These are phyloP conservation scores for Tolypocladium amazonense DNA, from an alignment of 2,329 filamentous ascomycete species.

Conservation along the genomic window DNA sequence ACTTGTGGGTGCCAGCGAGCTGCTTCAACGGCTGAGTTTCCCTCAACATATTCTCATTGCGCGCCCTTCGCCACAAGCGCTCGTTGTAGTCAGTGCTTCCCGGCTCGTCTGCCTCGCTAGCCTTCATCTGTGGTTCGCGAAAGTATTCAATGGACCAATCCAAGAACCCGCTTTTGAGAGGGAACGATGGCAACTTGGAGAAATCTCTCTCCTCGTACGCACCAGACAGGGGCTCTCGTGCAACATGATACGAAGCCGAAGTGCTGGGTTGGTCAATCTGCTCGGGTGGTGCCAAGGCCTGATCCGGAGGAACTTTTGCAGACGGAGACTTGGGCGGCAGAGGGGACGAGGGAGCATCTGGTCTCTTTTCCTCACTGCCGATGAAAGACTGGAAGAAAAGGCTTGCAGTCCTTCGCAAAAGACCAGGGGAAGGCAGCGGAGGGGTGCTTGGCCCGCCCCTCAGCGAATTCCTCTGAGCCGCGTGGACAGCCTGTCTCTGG, in stretches of 20 bases:
- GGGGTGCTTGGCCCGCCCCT: constrained; percentile 25
- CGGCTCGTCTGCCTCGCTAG: constrained; percentile 89
- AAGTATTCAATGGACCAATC: constrained; percentile 98
- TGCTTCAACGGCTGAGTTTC: constrained; percentile 92
- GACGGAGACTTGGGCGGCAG: constrained; percentile 18
- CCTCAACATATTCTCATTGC: constrained; percentile 84
- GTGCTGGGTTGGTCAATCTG: constrained; percentile 59
- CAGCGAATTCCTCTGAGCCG: constrained; percentile 31
- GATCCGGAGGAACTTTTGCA: constrained; percentile 29
- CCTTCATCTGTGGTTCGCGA: constrained; percentile 96
- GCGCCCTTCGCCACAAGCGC: constrained; percentile 79
- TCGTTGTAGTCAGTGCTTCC: constrained; percentile 95
- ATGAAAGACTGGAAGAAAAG: constrained; percentile 50
- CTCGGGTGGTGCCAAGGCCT: constrained; percentile 51
- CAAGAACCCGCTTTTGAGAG: constrained; percentile 72
- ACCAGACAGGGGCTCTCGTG: constrained; percentile 69
- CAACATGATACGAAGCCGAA: constrained; percentile 62
- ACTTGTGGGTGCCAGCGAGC: constrained; percentile 72
- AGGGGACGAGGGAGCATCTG: constrained; percentile 18
- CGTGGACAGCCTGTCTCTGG: constrained; percentile 29
- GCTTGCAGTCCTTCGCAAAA: constrained; percentile 54
- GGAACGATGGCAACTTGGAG: constrained; percentile 51
- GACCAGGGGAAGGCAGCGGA: constrained; percentile 43
- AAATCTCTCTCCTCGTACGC: constrained; percentile 56
- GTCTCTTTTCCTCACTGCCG: constrained; percentile 33